Evolutionary conservation across 208 protist genomes (phyloP).

Genomic region (Trypanosoma cruzi): DNA sequence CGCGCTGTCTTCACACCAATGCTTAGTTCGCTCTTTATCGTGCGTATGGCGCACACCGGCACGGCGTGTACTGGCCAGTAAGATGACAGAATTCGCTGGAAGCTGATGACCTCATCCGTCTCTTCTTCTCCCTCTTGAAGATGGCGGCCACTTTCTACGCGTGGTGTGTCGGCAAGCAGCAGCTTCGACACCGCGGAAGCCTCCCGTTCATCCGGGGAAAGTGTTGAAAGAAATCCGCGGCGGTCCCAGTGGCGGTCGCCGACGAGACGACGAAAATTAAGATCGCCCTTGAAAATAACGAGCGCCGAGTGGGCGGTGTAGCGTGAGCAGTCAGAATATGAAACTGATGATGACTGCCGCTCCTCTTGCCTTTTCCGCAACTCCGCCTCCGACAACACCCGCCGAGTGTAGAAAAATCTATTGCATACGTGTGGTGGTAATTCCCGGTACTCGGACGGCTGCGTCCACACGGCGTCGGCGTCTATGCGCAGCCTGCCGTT

Average conservation of each 20-base stretch:
- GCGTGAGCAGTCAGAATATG: background rate
- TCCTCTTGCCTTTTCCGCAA: slow-evolving; percentile 3
- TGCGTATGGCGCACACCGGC: slow-evolving; percentile 81
- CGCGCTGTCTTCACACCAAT: slow-evolving; percentile 54
- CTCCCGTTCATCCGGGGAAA: slow-evolving; percentile 26
- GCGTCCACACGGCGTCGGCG: slow-evolving; percentile 80
- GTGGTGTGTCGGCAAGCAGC: slow-evolving; percentile 27
- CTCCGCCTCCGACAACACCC: slow-evolving; percentile 28
- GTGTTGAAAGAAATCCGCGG: slow-evolving; percentile 52
- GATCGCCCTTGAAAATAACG: slow-evolving; percentile 91
- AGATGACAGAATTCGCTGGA: slow-evolving; percentile 53
- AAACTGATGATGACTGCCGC: background rate
- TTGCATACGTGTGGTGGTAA: slow-evolving; percentile 82
- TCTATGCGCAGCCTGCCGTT: slow-evolving; percentile 52
- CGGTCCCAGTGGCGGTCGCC: slow-evolving; percentile 89
- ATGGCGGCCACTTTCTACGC: background rate
- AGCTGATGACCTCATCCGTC: slow-evolving; percentile 37
- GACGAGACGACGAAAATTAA: slow-evolving; percentile 91
- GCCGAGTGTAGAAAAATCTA: slow-evolving; percentile 80
- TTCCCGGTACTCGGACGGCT: slow-evolving; percentile 88
- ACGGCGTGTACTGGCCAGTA: slow-evolving; percentile 78
- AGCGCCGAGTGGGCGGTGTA: slow-evolving; percentile 50
- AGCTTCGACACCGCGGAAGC: slow-evolving; percentile 19
- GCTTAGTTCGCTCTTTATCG: slow-evolving; percentile 89
- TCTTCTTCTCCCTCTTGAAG: background rate